A percentile compares a stretch with the other conserved stretches of the same genome.
These are phyloP conservation scores for Globisporangium apiculatum DNA, from an alignment of 352 stramenopile species.

Conservation along the genomic window DNA sequence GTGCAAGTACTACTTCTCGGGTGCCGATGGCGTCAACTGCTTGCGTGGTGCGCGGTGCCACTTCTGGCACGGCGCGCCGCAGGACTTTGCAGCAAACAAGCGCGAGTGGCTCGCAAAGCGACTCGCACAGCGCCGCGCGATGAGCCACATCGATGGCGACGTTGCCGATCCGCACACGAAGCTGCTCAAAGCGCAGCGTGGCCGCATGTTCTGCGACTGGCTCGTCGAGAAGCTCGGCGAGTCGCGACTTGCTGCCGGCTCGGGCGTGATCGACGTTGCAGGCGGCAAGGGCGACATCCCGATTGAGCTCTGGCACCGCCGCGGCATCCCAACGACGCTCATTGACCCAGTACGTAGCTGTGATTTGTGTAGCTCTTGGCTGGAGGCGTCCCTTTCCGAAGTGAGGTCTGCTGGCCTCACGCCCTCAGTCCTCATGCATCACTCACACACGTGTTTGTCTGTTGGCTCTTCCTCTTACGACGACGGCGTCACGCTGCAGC, in stretches of 20 bases:
- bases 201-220: slow-evolving; percentile 78
- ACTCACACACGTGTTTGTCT: not conserved
- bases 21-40: slow-evolving; percentile 48
- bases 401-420: not conserved
- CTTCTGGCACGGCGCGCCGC: slow-evolving; percentile 65
- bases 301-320: slow-evolving; percentile 75
- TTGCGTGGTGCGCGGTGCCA: slow-evolving; percentile 61
- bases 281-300: slow-evolving; percentile 84
- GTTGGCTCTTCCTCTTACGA: not conserved
- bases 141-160: slow-evolving; percentile 50
- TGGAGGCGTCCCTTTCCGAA: not conserved
- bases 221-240: slow-evolving; percentile 58
- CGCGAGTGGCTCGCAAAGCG: slow-evolving; percentile 61
- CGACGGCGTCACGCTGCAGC: slow-evolving; percentile 18
- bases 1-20: slow-evolving; percentile 86
- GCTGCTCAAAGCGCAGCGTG: slow-evolving; percentile 60
- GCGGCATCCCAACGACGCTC: slow-evolving; percentile 72
- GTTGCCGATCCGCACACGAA: slow-evolving; percentile 59
- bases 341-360: slow-evolving; percentile 64
- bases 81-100: slow-evolving; percentile 62
- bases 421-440: not conserved
- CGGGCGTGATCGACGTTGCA: slow-evolving; percentile 82
- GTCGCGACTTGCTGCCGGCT: slow-evolving; percentile 29
- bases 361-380: too few relatives aligned
- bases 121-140: slow-evolving; percentile 48